These are phyloP conservation scores for Neoboletus subvelutipes DNA, from an alignment of 768 basidiomycete species.

Conservation along the genomic window DNA sequence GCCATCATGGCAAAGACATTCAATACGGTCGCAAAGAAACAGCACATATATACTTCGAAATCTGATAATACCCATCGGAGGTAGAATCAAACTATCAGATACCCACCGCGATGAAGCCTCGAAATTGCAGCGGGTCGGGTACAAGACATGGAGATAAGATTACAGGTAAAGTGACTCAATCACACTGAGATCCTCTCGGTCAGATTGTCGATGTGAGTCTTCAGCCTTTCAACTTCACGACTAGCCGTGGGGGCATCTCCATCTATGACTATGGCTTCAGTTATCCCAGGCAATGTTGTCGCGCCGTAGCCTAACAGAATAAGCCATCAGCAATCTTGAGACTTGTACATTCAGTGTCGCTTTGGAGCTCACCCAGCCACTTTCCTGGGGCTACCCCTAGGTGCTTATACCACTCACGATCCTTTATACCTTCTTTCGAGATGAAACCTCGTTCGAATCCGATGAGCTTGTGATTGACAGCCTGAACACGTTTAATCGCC, in stretches of 20 bases:
- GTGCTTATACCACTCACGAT: slow-evolving; percentile 86
- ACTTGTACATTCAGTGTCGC: neutral
- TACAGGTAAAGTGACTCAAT: neutral
- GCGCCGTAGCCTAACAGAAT: slow-evolving; percentile 69
- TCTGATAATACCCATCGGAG: neutral
- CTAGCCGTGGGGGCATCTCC: slow-evolving; percentile 59
- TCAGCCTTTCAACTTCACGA: slow-evolving; percentile 62
- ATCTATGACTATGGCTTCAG: slow-evolving; percentile 76
- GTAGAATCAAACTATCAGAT: neutral
- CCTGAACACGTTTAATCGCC: slow-evolving; percentile 57
- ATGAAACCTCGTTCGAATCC: slow-evolving; percentile 83
- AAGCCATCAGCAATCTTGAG: slow-evolving; percentile 1
- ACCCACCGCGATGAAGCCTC: neutral
- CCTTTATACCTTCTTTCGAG: slow-evolving; percentile 73
- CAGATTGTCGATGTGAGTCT: slow-evolving; percentile 50
- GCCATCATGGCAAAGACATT: neutral
- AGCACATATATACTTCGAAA: neutral
- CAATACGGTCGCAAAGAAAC: neutral
- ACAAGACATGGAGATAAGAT: neutral
- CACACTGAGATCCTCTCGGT: slow-evolving; percentile 32
- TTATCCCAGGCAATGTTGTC: slow-evolving; percentile 80
- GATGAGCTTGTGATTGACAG: slow-evolving; percentile 65
- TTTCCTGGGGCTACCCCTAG: slow-evolving; percentile 90
- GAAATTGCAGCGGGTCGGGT: neutral
- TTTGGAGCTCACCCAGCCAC: slow-evolving; percentile 61